phyloP scores from a whole-genome alignment of 1,284 basidiomycete species.

The Phlebopus sp. region DNA sequence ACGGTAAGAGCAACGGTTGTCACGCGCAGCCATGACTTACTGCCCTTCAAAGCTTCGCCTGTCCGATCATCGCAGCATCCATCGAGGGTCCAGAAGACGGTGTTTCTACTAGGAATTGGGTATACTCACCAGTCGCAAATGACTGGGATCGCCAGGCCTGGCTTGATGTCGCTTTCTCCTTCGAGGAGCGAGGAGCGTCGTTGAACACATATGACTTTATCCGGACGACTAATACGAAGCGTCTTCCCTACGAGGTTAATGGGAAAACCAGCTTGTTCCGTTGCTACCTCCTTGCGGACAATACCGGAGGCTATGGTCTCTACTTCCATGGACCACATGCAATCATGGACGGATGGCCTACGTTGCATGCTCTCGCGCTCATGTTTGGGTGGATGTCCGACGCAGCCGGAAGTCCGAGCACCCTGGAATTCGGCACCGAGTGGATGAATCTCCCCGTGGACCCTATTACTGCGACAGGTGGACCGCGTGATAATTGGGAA shows the following conservation, averaged over 20 bases:
- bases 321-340: slow-evolving; percentile 12
- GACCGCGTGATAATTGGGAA: slow-evolving; percentile 8
- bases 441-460: slow-evolving; percentile 9
- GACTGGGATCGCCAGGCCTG: background rate
- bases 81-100: slow-evolving; percentile 1
- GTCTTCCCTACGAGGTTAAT: slow-evolving; percentile 1
- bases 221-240: background rate
- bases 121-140: background rate
- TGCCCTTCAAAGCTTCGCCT: background rate
- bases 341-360: slow-evolving; percentile 13
- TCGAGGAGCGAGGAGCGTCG: background rate
- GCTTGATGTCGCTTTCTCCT: slow-evolving; percentile 1
- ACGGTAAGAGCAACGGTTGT: background rate
- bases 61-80: slow-evolving; percentile 3
- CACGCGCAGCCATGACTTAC: background rate
- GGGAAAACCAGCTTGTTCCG: background rate
- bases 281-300: slow-evolving; percentile 5
- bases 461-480: slow-evolving; percentile 12
- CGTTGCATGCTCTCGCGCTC: slow-evolving; percentile 5
- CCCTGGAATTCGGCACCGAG: slow-evolving; percentile 8
- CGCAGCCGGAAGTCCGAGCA: background rate
- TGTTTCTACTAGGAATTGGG: slow-evolving; percentile 2
- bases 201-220: background rate
- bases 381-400: slow-evolving; percentile 10
- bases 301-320: background rate